Base-by-base conservation (phyloP, 2,329 filamentous ascomycete species). In the Microcyclospora pomicola region DNA sequence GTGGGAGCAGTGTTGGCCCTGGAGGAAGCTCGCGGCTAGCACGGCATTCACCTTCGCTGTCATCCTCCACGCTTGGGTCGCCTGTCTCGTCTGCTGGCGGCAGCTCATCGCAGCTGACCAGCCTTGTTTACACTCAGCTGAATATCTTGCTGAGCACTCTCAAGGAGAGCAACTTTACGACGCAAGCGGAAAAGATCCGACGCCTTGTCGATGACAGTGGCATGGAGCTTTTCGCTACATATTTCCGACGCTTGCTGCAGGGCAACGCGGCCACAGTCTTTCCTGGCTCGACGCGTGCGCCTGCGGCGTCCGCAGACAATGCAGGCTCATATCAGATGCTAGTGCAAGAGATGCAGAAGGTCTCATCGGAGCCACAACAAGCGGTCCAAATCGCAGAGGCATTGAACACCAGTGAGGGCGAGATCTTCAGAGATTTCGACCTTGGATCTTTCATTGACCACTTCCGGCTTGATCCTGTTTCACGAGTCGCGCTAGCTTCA, bases 191-290 rank as follows among this genome's bases (percentile, higher is more conserved):
- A 54, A 87, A 93, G 67, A 80, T 98, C 55, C 78, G 79, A 62
- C 93, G 92, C 83, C 78, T 96, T 60, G 81, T 96, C 67, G 80
- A 94, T 75, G 87, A 88, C 55, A 80, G 93, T 86, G 87, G 87
- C 59, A 98, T 98, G 88, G 92, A 98, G 72, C 86, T 95, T 59
- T 95, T 87, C 61, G 79, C 84, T 43, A 92, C 87, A 69, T 95
- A 91, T 63, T 93, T 98, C 64, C 80, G 85, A 62, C 84, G 88
- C 63, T 72, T 96, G 59, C 76, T 98, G 57, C 82, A 81, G 63
- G 80, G 80, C 65, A 95, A 95, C 76, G 85, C 87, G 53, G 69
- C 80, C 46, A 80, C 91, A 55, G 91, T 98, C 59, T 96, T 96
- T 59, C 80, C 85, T 36, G 77, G 81, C 46, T 69, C 79, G 38